Base-by-base conservation (phyloP, 805 yeast genomes). In the Candida gorgasii region DNA sequence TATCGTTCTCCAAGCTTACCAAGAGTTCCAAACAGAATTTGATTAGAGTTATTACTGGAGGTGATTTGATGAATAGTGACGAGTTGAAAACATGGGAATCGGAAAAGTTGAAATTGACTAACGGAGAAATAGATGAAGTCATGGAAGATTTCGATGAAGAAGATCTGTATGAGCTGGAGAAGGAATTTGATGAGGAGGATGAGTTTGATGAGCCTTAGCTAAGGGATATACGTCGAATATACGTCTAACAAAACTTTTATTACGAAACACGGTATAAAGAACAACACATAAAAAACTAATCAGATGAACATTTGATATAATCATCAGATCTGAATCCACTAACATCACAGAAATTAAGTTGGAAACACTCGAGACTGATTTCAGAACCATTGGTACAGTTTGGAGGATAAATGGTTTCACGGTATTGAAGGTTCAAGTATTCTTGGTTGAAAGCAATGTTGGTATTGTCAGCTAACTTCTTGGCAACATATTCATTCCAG, bases 1-100 rank as follows among this genome's bases (percentile, higher is more conserved):
- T 71, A 16, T 73, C 68, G 22, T 73, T 80, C 41, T 64, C 63
- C 12, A 69, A 72, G 18, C 75, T 73, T 45, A 62, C 78, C 0
- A 74, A 73, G 40, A 75, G 71, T 40, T 62, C 64, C 45, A 75
- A 70, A 52, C 49, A 74, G 48, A 73, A 67, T 40, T 76, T 80
- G 46, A 79, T 80, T 22, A 61, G 84, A 42, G 76, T 78, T 0
- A 63, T 80, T 19, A 79, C 86, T 1, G 85, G 86, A 27, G 80
- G 80, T 1, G 78, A 67, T 48, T 46, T 67, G 42, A 50, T 54
- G n/a, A 54, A 53, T 40, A 45, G 59, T 26, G 49, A 57, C 20
- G 67, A 62, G 30, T 45, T 66, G 12, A 61, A 59, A 41, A 59
- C 61, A 23, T 70, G 76, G 76, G 75, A 69, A 48, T 58, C 60